phyloP scores from a whole-genome alignment of 257 asterid genomes.

The Craterostigma plantagineum region DNA sequence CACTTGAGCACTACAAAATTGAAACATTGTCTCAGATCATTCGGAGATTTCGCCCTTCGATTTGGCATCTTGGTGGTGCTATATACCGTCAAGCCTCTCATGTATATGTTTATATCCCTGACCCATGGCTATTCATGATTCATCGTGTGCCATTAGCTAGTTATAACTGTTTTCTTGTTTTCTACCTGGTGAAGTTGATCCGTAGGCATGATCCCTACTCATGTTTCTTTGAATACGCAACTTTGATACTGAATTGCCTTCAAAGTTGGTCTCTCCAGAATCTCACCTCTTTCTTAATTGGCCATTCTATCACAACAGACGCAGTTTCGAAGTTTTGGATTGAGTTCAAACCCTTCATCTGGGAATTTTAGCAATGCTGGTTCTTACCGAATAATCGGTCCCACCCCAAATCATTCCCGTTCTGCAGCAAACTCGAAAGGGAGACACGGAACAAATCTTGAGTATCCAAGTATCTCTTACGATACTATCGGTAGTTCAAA shows the following conservation, averaged over 20 bases:
- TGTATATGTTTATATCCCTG: no score
- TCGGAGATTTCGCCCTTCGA: no score
- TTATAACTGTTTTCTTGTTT: no score
- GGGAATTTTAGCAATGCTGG: constrained; percentile 41
- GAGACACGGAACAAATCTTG: constrained; percentile 75
- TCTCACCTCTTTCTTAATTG: constrained; percentile 8
- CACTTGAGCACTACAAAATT: no score
- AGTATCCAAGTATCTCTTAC: constrained; percentile 23
- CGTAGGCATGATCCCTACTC: no score
- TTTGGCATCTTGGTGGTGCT: no score
- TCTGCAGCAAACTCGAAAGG: constrained; percentile 41
- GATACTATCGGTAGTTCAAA: constrained; percentile 48
- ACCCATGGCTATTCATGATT: no score
- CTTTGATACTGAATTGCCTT: constrained; percentile 6
- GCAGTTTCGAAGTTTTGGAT: constrained; percentile 58
- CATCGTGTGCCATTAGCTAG: no score
- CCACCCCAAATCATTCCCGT: constrained; percentile 36
- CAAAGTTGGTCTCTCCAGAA: constrained; percentile 10
- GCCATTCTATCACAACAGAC: constrained; percentile 30
- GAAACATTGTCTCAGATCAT: no score
- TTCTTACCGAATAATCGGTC: constrained; percentile 45
- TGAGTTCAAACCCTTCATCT: constrained; percentile 34
- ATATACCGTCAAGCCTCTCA: no score
- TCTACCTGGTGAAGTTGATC: no score
- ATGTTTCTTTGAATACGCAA: no score